Percentiles rank a stretch among this genome's conserved stretches.
Evolutionary conservation across 345 rosid species (phyloP).

Genomic region (Fremontodendron californicum): DNA sequence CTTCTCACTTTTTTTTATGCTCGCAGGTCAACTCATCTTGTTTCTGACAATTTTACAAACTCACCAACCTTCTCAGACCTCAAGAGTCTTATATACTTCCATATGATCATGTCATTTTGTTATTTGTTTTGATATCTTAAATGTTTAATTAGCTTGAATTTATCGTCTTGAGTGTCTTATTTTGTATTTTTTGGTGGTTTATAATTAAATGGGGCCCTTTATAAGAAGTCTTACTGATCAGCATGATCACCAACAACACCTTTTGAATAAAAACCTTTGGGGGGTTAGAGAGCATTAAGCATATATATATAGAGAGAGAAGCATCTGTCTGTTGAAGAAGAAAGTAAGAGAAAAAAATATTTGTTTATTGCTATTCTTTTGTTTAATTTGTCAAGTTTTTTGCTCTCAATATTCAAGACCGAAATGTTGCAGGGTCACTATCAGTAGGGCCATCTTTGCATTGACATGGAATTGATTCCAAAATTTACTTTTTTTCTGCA

Average conservation of each 20-base stretch:
- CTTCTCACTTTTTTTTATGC: too few species aligned
- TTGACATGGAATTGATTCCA: background rate
- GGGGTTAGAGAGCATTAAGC: too few species aligned
- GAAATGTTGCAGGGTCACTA: background rate
- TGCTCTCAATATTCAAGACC: background rate
- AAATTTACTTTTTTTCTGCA: background rate
- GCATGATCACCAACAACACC: background rate
- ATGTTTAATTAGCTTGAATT: background rate
- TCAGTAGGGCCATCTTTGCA: background rate
- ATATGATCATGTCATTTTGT: background rate
- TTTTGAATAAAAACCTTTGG: background rate
- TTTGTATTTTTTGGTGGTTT: too few species aligned
- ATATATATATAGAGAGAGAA: too few species aligned
- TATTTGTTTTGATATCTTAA: background rate
- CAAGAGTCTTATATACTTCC: too few species aligned
- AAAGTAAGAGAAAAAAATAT: background rate
- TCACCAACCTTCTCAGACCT: too few species aligned
- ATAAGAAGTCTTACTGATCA: background rate
- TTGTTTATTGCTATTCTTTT: background rate
- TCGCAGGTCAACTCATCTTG: too few species aligned
- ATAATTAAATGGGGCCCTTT: background rate
- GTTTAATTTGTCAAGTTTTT: background rate
- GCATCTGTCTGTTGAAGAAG: background rate
- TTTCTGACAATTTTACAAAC: too few species aligned
- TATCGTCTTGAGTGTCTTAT: background rate